Evolutionary conservation across 768 basidiomycete species (phyloP), one percentile per base, ranked within the genome.

Genomic region (Cystofilobasidium bisporidii): DNA sequence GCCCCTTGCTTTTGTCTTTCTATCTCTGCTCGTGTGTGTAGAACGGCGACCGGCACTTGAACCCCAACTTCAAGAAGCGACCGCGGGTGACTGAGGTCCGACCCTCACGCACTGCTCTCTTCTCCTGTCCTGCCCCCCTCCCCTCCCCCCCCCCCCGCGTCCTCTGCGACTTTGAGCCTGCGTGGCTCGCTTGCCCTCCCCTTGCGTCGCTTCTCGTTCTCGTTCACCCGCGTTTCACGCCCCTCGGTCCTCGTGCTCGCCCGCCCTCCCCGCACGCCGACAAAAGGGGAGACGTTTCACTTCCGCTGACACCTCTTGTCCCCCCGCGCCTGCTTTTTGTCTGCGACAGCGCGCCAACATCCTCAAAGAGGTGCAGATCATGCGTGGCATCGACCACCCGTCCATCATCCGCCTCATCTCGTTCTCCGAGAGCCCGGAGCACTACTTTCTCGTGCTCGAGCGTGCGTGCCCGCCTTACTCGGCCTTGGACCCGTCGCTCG

Each of bases 281-380:
- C n/a, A n/a, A n/a, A n/a, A n/a, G n/a, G n/a, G n/a, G n/a, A n/a
- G n/a, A n/a, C n/a, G n/a, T n/a, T n/a, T n/a, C n/a, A n/a, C n/a
- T n/a, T n/a, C 10, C n/a, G 58, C 61, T 73, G 71, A 69, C 67
- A 12, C 36, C 6, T 55, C 71, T 58, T 67, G 43, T 57, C 48
- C 28, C n/a, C 26, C n/a, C 41, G 32, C 28, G 63, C 61, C n/a
- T 40, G 26, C 53, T 36, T 47, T 55, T 59, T 38, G 36, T 4
- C 36, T 47, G 66, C 68, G 43, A 67, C 77, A 99, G 96, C 89
- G 96, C 70, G 85, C 94, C 70, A 98, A 98, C 77, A 96, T 98
- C 71, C 84, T 98, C 73, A 99, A 99, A 83, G 96, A 99, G 86
- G 96, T 99, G 17, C 92, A 96, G 78, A 98, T 99, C 74, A 99